Evolutionary conservation across 306 rosid species (phyloP), one percentile per base, ranked within the genome.

Genomic region (Geum urbanum): DNA sequence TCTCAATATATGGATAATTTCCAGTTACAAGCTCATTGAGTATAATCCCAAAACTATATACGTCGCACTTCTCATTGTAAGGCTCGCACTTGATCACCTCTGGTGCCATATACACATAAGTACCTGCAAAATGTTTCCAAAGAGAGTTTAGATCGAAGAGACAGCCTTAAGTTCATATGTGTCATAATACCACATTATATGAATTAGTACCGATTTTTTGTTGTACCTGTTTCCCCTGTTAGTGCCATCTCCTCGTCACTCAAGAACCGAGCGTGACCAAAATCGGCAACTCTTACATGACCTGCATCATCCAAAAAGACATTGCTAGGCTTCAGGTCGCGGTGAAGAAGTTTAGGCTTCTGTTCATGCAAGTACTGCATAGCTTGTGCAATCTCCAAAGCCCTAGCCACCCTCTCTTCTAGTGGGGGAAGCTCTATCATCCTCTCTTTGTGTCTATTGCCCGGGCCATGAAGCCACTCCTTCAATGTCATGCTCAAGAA

Each of bases 291-390:
- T 46, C 96, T 79, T 12, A 87, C 83, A 52, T 86, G 98, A 64
- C 78, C 22, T 12, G 74, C 81, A 56, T 86, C 76, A 44, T 89
- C 92, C 77, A 92, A 63, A 54, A 92, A 86, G 19, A 88, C 80
- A 61, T 88, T 90, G 56, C 79, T 85, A 50, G 94, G 96, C 79
- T 90, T 90, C 43, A 92, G 79, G 64, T 88, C 89, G 0, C 90
- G 88, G 22, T 86, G 98, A 64, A 92, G 69, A 1, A 88, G 81
- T 45, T 74, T 90, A 11, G 96, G 98, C 67, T 71, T 88, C 51
- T 86, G 96, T n/a, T 79, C 81, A n/a, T 92, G 98, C 2, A 92
- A 87, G 62, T 88, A 88, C 16, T 88, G 97, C 92, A 92, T 83
- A 19, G 86, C 96, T 53, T 76, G 91, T 37, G 94, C 77, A 9